phyloP scores from a whole-genome alignment of 768 basidiomycete species.

The Mycena epipterygia region DNA sequence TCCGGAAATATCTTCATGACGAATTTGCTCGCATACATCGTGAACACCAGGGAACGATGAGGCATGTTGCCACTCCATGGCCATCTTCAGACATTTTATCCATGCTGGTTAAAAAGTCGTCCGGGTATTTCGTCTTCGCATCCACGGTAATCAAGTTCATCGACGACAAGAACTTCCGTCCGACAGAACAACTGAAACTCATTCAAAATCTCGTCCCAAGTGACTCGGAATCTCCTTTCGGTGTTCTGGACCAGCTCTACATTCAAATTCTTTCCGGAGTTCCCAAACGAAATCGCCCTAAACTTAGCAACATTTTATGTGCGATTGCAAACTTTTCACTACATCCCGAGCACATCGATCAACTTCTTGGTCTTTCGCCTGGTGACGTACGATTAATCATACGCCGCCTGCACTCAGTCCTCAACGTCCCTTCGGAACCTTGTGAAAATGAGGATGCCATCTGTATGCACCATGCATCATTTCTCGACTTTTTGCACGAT shows the following conservation, averaged over 20 bases:
- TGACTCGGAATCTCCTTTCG: background rate
- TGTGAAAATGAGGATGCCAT: no score
- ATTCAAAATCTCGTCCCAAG: background rate
- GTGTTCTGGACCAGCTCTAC: background rate
- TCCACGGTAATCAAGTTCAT: constrained; percentile 4
- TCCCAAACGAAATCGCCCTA: no score
- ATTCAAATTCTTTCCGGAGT: background rate
- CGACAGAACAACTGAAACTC: background rate
- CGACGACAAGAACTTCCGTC: background rate
- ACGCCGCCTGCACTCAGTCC: no score
- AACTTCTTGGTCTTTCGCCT: no score
- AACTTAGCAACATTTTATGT: no score
- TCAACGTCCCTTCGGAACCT: no score
- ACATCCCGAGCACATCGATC: no score
- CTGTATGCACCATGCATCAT: no score
- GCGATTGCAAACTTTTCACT: no score
- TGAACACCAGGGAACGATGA: background rate
- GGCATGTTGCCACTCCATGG: background rate
- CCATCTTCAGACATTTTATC: background rate
- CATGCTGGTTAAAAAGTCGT: constrained; percentile 3
- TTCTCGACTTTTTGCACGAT: no score
- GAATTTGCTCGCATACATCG: constrained; percentile 5
- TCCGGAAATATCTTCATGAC: background rate
- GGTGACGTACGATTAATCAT: no score
- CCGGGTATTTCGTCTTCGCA: constrained; percentile 5